Evolutionary conservation across 2,329 filamentous ascomycete genomes (phyloP), one percentile per base, ranked within the genome.

Genomic region (Penicillium sp.): DNA sequence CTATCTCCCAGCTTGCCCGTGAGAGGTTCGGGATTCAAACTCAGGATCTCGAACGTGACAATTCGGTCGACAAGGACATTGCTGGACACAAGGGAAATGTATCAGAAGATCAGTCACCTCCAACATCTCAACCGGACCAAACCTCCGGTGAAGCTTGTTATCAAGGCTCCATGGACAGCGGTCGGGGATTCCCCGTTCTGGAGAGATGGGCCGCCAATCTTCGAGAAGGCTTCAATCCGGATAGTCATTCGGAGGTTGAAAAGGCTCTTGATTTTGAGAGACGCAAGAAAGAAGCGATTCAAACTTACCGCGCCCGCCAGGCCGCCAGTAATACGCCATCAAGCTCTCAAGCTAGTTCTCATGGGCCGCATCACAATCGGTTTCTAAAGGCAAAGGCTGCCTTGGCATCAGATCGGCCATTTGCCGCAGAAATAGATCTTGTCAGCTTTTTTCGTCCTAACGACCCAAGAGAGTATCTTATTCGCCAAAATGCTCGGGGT

Each of bases 151-250:
- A 41, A 9, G 11, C 13, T 11, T 8, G 31, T 9, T 39, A 48
- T 43, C 13, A 51, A 43, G 43, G 44, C 1, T 56, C 52, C 8
- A 63, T 66, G 49, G 53, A 66, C 14, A 66, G 58, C 31, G 62
- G 64, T 5, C 56, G 58, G 52, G 64, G 61, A 29, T 67, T 59
- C 44, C 66, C 57, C 14, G 65, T 65, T 19, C 59, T 62, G 8
- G 64, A 65, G 19, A 60, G 61, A 46, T 66, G 64, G 64, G 64
- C 64, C 3, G 62, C 64, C 11, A 65, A 44, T 49, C 56, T 66
- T 26, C 60, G 60, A 5, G 41, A 60, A 26, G 59, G 29, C 8
- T 46, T 55, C 24, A 47, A 44, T 8, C 14, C 46, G 3, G 52
- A 57, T 5, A 48, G 21, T 24, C 37, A 43, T 2, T 47, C 52